These are phyloP conservation scores for Gaeumannomyces sp. DNA, from an alignment of 2,329 filamentous ascomycete species.

Conservation along the genomic window DNA sequence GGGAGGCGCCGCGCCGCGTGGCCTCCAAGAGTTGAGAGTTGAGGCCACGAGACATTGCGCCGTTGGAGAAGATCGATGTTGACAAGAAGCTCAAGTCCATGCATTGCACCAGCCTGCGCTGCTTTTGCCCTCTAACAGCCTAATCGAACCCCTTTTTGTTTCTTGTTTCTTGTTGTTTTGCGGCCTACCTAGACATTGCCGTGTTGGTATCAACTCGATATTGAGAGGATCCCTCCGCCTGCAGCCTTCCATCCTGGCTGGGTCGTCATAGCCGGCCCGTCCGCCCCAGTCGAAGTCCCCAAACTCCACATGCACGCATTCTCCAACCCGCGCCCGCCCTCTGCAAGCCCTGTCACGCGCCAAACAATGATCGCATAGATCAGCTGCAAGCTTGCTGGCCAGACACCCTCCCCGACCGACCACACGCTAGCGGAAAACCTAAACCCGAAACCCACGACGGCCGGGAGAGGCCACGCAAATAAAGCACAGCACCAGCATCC, in stretches of 20 bases:
- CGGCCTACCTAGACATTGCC: background rate
- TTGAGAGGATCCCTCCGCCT: background rate
- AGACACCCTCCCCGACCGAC: background rate
- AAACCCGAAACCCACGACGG: background rate
- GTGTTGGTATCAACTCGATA: too few relatives aligned
- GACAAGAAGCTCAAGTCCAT: too few relatives aligned
- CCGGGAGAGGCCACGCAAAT: background rate
- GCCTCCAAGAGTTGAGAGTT: too few relatives aligned
- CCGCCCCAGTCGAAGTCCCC: too few relatives aligned
- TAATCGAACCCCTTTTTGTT: background rate
- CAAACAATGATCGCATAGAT: background rate
- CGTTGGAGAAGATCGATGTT: too few relatives aligned
- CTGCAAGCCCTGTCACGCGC: background rate
- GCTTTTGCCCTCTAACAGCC: too few relatives aligned
- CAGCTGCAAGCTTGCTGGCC: constrained; percentile 4
- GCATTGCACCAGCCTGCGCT: too few relatives aligned
- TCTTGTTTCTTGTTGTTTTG: background rate
- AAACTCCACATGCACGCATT: background rate
- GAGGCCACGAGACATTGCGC: too few relatives aligned
- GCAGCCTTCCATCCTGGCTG: background rate
- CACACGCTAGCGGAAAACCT: background rate
- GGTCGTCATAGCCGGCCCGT: background rate
- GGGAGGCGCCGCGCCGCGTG: too few relatives aligned
- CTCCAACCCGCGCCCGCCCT: background rate
- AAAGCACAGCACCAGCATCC: background rate